Evolutionary conservation across 1,139 yeast genomes (phyloP), one percentile per base, ranked within the genome.

Genomic region (Pichia sp.): DNA sequence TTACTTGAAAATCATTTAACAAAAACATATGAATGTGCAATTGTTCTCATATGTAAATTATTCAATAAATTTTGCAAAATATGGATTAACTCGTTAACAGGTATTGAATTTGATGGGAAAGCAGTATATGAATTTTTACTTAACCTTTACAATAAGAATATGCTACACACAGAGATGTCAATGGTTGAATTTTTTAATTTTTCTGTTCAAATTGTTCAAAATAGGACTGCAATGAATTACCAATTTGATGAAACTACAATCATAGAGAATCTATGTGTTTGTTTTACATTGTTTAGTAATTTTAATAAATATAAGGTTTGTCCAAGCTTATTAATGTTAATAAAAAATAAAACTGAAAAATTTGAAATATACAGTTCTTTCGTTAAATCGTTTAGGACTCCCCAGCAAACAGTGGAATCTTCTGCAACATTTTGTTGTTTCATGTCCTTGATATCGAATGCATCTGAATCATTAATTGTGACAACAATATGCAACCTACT

Each of bases 401-500:
- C 74, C 3, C 68, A 68, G 36, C 45, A 55, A 6, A 57, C 69
- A 0, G 50, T 63, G 4, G 81, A 75, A 45, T 41, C 55, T 0
- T 56, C 71, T 4, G 69, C 73, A 1, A 58, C 72, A 0, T 70
- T 64, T 48, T 58, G 68, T 21, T 41, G 54, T 14, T 68, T 72
- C 37, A 61, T 72, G 41, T 53, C 63, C 2, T 38, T 41, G 0
- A 38, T 76, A 3, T 54, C 73, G 1, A 35, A 49, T 2, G 42
- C 59, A 1, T 63, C 70, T 1, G 52, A 59, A 7, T 56, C 58
- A 31, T 38, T 68, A 7, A 46, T 62, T 22, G 46, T 63, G 22
- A 57, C 69, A 4, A 56, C 67, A 1, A 45, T 72, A 5, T 69
- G 69, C 50, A 70, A 68, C 45, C 52, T 74, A 31, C 54, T 72